Conservation (phyloP, 2,329 filamentous ascomycete genomes). For the Tolypocladium guangdongense region DNA sequence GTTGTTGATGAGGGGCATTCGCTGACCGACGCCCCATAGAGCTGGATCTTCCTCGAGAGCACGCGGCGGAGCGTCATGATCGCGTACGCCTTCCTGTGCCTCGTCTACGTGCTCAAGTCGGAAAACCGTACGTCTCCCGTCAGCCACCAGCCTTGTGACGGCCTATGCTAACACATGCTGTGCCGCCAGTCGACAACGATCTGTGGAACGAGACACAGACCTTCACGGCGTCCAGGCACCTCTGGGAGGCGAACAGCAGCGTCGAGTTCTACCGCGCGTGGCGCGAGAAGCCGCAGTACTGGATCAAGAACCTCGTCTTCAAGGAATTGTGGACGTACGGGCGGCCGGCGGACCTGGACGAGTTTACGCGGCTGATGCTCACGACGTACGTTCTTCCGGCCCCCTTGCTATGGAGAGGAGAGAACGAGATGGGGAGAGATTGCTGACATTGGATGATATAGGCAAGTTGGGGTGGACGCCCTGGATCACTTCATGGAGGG, state of each 20-base stretch:
- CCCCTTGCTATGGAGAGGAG: not conserved
- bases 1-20: not conserved
- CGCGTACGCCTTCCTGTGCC: slow-evolving; percentile 18
- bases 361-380: slow-evolving; percentile 27
- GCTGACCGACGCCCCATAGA: slow-evolving; percentile 8
- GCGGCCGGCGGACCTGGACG: slow-evolving; percentile 25
- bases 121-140: slow-evolving; percentile 15
- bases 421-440: not conserved
- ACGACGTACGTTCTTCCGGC: slow-evolving; percentile 21
- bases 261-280: slow-evolving; percentile 31
- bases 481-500: slow-evolving; percentile 26
- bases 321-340: slow-evolving; percentile 25
- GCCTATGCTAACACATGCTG: not conserved
- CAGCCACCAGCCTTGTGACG: not conserved
- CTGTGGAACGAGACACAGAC: slow-evolving; percentile 5
- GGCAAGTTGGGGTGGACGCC: slow-evolving; percentile 23
- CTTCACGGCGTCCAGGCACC: slow-evolving; percentile 29
- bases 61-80: slow-evolving; percentile 26
- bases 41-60: slow-evolving; percentile 32
- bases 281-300: slow-evolving; percentile 29
- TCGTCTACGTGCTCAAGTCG: slow-evolving; percentile 22
- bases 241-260: slow-evolving; percentile 31
- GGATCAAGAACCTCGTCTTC: slow-evolving; percentile 22
- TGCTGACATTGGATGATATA: slow-evolving; percentile 4
- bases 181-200: slow-evolving; percentile 1